phyloP scores from a whole-genome alignment of 2,329 filamentous ascomycete species.

The Stagonosporopsis chrysanthemi region DNA sequence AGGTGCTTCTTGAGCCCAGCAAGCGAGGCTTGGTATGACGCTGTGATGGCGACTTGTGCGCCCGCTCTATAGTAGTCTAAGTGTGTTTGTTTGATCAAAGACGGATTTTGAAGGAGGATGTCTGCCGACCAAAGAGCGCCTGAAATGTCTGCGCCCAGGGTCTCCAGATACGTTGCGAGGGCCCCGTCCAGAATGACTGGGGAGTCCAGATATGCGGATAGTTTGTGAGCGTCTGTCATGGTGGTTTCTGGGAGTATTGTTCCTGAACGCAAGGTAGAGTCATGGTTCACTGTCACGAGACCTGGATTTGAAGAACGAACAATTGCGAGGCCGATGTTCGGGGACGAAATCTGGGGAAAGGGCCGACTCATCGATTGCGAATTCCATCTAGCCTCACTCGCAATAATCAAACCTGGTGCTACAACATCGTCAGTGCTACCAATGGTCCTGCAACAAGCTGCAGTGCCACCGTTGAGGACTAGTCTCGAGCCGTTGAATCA shows the following conservation, averaged over 20 bases:
- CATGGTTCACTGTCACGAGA: not conserved
- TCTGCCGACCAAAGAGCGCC: conserved; percentile 56
- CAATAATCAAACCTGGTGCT: not conserved
- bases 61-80: conserved; percentile 55
- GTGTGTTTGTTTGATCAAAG: conserved; percentile 54
- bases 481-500: conserved; percentile 3
- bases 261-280: not conserved
- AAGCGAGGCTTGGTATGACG: conserved; percentile 57
- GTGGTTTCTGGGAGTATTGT: not conserved
- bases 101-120: conserved; percentile 50
- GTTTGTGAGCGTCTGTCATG: conserved; percentile 6
- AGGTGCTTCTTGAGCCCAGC: conserved; percentile 52
- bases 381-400: not conserved
- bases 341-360: conserved; percentile 16
- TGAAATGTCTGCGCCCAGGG: conserved; percentile 53
- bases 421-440: not conserved
- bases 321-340: conserved; percentile 15
- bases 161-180: conserved; percentile 57
- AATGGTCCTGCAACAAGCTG: not conserved
- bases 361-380: conserved; percentile 1
- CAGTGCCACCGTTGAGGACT: not conserved
- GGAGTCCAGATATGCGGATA: conserved; percentile 31
- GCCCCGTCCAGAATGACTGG: conserved; percentile 56
- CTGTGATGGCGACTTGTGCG: conserved; percentile 57
- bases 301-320: not conserved